Conservation (phyloP, 768 basidiomycete genomes). For the Russula griseocarnosa region DNA sequence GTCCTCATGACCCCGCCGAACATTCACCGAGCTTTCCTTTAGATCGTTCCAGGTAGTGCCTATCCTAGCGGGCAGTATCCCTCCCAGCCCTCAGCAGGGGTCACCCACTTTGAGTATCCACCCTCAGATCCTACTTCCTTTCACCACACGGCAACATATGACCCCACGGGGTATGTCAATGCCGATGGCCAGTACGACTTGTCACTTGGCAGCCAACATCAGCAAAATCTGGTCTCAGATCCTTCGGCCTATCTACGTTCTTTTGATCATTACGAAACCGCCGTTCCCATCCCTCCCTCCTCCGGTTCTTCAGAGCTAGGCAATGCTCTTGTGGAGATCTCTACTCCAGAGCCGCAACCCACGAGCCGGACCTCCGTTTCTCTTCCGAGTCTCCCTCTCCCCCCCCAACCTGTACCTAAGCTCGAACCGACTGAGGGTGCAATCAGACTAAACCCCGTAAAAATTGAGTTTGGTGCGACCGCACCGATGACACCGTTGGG, state of each 20-base stretch:
- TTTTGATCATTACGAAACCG: conserved; percentile 1
- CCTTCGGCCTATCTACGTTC: not conserved
- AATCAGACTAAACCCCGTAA: conserved; percentile 4
- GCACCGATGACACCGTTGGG: too few species aligned
- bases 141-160: conserved; percentile 9
- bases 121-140: conserved; percentile 8
- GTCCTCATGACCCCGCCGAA: not conserved
- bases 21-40: conserved; percentile 6
- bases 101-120: conserved; percentile 12
- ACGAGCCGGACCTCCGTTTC: conserved; percentile 6
- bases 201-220: conserved; percentile 11
- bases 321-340: conserved; percentile 20
- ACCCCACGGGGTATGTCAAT: not conserved
- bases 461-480: conserved; percentile 12
- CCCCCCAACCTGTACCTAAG: not conserved
- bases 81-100: not conserved
- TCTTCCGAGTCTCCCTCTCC: conserved; percentile 11
- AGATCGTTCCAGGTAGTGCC: conserved; percentile 3
- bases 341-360: conserved; percentile 1
- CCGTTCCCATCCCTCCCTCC: conserved; percentile 1
- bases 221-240: conserved; percentile 8
- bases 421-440: not conserved
- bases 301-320: conserved; percentile 25
- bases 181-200: not conserved
- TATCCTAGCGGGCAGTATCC: conserved; percentile 10